Evolutionary conservation across 805 yeast genomes (phyloP), one percentile per base, ranked within the genome.

Genomic region (Citeromyces matritensis): DNA sequence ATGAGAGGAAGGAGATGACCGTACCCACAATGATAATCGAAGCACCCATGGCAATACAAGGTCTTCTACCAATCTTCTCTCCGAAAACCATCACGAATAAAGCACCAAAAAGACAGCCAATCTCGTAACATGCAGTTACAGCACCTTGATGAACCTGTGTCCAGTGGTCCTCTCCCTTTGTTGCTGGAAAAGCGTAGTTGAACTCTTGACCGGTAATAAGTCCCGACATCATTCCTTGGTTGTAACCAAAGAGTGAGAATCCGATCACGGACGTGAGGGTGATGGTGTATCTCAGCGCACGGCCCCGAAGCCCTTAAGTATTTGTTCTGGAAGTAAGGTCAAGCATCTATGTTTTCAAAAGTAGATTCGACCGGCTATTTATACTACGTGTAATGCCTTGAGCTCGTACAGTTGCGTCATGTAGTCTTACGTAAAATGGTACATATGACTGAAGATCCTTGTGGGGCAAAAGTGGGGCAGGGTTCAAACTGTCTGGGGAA

Each of bases 171-270:
- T 26, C 30, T n/a, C n/a, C n/a, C 24, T 15, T 15, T 6, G 70
- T 49, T 42, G 69, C 56, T 3, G 81, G 77, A 53, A 79, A 76
- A 24, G 75, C 80, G 29, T 60, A 51, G 46, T 65, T 68, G 47
- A 79, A 70, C 62, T 77, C 69, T 5, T 60, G 61, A 40, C 83
- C 79, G 6, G 67, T 59, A 33, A 73, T 65, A 29, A 73, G 49
- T 42, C 73, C 68, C 21, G 78, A 64, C 84, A 78, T 77, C 31
- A 79, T 66, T 47, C 88, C 88, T 50, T 79, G 88, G 45, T 79
- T 84, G 43, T 76, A 79, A 35, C 88, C 88, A 43, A 79, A 78
- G 33, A 78, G 60, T 6, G 72, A 62, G 49, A 77, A 76, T 1
- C 80, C 84, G 24, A 64, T 50, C 32, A 73, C 72, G 31, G 86